These are phyloP conservation scores for Acanthamoeba quina DNA, from an alignment of 208 protist genomes.

Conservation along the genomic window DNA sequence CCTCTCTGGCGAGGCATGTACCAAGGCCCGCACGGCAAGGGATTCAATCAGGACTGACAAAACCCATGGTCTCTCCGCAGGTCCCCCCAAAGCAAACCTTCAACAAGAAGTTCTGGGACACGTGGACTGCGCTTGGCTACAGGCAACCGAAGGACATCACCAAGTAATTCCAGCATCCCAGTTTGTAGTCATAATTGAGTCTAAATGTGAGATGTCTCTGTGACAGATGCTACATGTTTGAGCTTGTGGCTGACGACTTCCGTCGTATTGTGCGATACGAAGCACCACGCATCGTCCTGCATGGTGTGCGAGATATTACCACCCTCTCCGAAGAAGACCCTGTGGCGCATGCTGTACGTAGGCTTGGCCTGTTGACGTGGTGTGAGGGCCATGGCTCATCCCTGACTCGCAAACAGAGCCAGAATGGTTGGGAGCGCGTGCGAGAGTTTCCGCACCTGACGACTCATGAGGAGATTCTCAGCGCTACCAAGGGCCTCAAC, in stretches of 20 bases:
- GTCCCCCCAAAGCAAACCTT: slow-evolving; percentile 35
- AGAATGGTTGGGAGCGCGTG: slow-evolving; percentile 33
- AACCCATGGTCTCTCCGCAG: background rate
- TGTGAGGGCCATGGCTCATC: no score
- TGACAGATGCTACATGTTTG: slow-evolving; percentile 27
- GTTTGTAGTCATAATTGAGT: no score
- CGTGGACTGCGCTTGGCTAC: background rate
- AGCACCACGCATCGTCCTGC: background rate
- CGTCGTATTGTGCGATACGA: slow-evolving; percentile 24
- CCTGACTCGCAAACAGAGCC: background rate
- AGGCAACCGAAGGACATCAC: background rate
- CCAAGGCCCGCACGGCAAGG: background rate
- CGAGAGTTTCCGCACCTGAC: background rate
- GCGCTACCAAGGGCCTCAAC: background rate
- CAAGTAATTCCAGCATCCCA: background rate
- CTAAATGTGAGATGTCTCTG: background rate
- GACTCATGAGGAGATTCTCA: background rate
- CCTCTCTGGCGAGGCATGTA: slow-evolving; percentile 23
- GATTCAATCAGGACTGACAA: no score
- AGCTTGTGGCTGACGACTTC: slow-evolving; percentile 18
- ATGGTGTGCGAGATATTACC: background rate
- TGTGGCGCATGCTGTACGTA: background rate
- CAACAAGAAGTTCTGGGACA: slow-evolving; percentile 30
- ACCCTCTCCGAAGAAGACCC: background rate
- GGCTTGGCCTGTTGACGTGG: background rate